Base-by-base conservation (phyloP, 2,329 filamentous ascomycete species). In the Xylariales sp. region DNA sequence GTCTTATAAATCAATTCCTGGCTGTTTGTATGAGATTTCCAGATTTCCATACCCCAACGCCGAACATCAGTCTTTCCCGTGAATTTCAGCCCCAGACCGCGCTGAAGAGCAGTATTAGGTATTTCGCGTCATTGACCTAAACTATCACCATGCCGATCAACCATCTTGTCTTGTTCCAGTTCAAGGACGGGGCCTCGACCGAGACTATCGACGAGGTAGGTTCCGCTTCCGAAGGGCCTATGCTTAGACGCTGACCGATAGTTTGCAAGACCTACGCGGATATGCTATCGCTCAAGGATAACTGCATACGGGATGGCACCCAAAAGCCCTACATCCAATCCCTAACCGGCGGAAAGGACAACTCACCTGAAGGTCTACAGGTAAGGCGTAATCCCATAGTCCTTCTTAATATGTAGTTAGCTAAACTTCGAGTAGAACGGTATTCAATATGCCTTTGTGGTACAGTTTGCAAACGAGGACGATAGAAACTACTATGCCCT, bases 291-390 rank as follows among this genome's bases (percentile, higher is more conserved):
- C 79, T 93, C 1, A 83, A 84, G 70, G 79, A 88, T 3, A 82
- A 82, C 14, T 93, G 90, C 76, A 49, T 91, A 3, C 86, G 90
- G 68, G 87, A 89, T 10, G 81, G 80, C 2, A 85, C 87, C 0
- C 80, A 88, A 8, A 80, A 86, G 66, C 85, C 85, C 0, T 93
- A 92, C 73, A 87, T 92, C 65, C 84, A 83, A 63, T 83, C 85
- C 0, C 80, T 85, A 16, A 82, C 83, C 0, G 90, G 89, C 0
- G 90, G 90, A 0, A 81, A 79, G 62, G 87, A 92, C 73, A 90
- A 87, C 73, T 90, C 87, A 39, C 82, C 82, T 0, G 89, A 92
- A 76, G 87, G 86, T 7, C 78, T 83, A 46, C 85, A 90, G 80
- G 89, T 91, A 81, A 65, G 79, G 72, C 2, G 36, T 14, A 10